These are phyloP conservation scores for Pleurotus tuber-regium DNA, from an alignment of 768 basidiomycete species.

Conservation along the genomic window DNA sequence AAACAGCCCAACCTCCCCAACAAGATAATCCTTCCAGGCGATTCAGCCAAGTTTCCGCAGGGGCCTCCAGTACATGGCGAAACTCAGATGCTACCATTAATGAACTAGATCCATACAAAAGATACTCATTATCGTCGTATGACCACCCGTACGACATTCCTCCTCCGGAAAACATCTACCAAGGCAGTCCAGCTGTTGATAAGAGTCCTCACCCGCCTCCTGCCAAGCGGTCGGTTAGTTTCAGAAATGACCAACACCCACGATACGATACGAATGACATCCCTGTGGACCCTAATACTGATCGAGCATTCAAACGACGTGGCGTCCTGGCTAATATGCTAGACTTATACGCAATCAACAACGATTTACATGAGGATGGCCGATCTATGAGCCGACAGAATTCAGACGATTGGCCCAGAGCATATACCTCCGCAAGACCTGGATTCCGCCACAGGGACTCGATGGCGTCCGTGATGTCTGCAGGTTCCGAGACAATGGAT, in stretches of 20 bases:
- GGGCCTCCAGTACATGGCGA: slow-evolving; percentile 19
- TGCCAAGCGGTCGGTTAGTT: slow-evolving; percentile 37
- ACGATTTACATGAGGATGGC: slow-evolving; percentile 15
- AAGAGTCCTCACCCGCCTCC: slow-evolving; percentile 24
- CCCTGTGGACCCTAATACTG: slow-evolving; percentile 22
- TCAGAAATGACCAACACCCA: slow-evolving; percentile 25
- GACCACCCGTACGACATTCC: slow-evolving; percentile 61
- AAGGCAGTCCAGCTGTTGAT: slow-evolving; percentile 17
- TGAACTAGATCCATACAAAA: slow-evolving; percentile 29
- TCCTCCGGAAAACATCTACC: slow-evolving; percentile 45
- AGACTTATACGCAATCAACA: slow-evolving; percentile 46
- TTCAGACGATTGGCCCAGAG: slow-evolving; percentile 18
- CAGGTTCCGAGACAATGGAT: slow-evolving; percentile 57
- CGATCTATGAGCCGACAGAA: slow-evolving; percentile 14
- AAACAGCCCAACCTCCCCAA: neutral
- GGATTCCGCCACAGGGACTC: slow-evolving; percentile 41
- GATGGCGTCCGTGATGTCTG: slow-evolving; percentile 35
- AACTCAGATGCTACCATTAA: slow-evolving; percentile 38
- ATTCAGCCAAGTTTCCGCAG: slow-evolving; percentile 17
- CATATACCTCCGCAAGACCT: slow-evolving; percentile 22
- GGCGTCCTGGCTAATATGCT: slow-evolving; percentile 51
- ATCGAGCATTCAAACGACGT: slow-evolving; percentile 36
- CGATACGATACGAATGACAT: slow-evolving; percentile 22
- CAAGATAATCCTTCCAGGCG: slow-evolving; percentile 26
- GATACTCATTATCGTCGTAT: slow-evolving; percentile 53